A percentile compares a stretch with the other conserved stretches of the same genome.
These are phyloP conservation scores for Annulohypoxylon maeteangense DNA, from an alignment of 495 filamentous ascomycete genomes.

Conservation along the genomic window DNA sequence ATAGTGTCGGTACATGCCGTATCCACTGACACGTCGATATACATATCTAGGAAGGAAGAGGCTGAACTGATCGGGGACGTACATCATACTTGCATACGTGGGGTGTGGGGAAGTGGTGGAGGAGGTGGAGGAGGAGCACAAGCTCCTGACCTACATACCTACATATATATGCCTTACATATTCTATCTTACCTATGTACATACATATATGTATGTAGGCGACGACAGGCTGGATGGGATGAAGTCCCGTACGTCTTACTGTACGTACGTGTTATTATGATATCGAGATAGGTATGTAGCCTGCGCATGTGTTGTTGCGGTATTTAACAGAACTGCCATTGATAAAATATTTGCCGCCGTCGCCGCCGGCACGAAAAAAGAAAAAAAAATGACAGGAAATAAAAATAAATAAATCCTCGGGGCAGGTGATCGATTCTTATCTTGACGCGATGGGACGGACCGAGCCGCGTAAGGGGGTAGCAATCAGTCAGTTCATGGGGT, in stretches of 20 bases:
- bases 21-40: slow-evolving; percentile 24
- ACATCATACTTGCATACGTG: slow-evolving; percentile 40
- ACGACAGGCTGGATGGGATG: neutral
- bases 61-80: slow-evolving; percentile 33
- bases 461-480: slow-evolving; percentile 21
- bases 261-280: neutral
- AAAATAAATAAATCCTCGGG: neutral
- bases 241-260: slow-evolving; percentile 10
- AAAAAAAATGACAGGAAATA: neutral
- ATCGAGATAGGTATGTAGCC: neutral
- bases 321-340: slow-evolving; percentile 2
- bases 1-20: slow-evolving; percentile 35
- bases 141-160: slow-evolving; percentile 4
- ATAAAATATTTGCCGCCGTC: slow-evolving; percentile 26
- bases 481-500: too few species aligned
- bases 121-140: neutral
- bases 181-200: neutral
- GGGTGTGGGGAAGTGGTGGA: slow-evolving; percentile 23
- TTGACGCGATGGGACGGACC: slow-evolving; percentile 31
- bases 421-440: slow-evolving; percentile 36
- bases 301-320: neutral
- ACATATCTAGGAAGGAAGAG: slow-evolving; percentile 27
- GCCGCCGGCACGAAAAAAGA: slow-evolving; percentile 17
- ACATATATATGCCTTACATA: neutral
- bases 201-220: neutral